A percentile compares a stretch with the other conserved stretches of the same genome.
phyloP scores from a whole-genome alignment of 768 basidiomycete genomes.

The Agrocybe chaxingu region DNA sequence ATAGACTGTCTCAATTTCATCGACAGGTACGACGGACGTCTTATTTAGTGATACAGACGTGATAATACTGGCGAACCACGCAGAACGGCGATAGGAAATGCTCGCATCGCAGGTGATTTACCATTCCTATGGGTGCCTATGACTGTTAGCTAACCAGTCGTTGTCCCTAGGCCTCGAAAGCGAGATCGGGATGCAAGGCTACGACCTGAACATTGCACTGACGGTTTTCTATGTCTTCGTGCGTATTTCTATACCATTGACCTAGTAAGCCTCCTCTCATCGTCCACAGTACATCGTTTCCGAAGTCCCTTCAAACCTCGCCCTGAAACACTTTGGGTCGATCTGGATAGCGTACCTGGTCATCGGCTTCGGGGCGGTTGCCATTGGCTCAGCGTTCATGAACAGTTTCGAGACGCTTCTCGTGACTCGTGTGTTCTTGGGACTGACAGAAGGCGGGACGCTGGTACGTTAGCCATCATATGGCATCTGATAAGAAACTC shows the following conservation, averaged over 20 bases:
- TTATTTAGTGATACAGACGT: not conserved
- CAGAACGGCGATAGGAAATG: constrained; percentile 22
- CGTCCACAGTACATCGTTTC: constrained; percentile 29
- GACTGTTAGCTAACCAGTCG: not conserved
- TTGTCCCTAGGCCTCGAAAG: constrained; percentile 30
- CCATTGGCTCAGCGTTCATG: constrained; percentile 38
- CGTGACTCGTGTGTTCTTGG: constrained; percentile 35
- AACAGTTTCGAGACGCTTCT: constrained; percentile 30
- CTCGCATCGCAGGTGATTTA: constrained; percentile 19
- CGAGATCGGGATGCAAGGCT: constrained; percentile 37
- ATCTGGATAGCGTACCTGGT: constrained; percentile 35
- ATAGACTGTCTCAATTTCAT: constrained; percentile 37
- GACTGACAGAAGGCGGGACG: constrained; percentile 40
- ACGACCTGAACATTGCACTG: constrained; percentile 38
- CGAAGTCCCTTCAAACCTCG: constrained; percentile 41
- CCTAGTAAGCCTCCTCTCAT: not conserved
- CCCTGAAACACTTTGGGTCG: constrained; percentile 38
- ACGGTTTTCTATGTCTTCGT: constrained; percentile 41
- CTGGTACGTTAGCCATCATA: constrained; percentile 25
- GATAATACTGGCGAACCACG: not conserved
- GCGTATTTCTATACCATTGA: not conserved
- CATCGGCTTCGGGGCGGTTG: constrained; percentile 32
- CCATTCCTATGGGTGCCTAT: not conserved
- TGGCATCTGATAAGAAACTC: not conserved
- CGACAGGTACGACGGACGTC: constrained; percentile 23